A percentile compares a stretch with the other conserved stretches of the same genome.
Evolutionary conservation across 805 yeast genomes (phyloP).

Genomic region (Teunomyces kruisii): DNA sequence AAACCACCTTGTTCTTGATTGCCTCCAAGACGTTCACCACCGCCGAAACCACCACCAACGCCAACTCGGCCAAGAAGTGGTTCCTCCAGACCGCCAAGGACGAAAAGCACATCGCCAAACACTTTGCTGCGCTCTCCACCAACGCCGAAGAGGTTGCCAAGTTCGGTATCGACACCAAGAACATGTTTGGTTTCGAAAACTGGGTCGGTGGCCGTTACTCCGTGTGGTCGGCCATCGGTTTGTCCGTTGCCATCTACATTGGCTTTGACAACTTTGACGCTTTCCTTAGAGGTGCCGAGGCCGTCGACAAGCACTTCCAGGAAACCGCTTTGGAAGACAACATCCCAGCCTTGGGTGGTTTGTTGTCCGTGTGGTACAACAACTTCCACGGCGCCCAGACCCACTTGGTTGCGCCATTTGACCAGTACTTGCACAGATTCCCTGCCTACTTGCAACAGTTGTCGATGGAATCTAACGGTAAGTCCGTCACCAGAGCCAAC

Average conservation of each 20-base stretch:
- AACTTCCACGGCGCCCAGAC: constrained; percentile 98
- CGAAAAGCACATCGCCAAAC: constrained; percentile 81
- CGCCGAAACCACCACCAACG: constrained; percentile 96
- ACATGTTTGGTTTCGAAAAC: constrained; percentile 97
- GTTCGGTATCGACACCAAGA: constrained; percentile 95
- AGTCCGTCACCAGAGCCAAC: constrained; percentile 91
- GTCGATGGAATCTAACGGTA: constrained; percentile 99
- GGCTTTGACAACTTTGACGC: constrained; percentile 93
- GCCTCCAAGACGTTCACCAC: constrained; percentile 99
- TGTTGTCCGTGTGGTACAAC: constrained; percentile 96
- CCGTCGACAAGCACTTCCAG: constrained; percentile 88
- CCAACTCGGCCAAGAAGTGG: constrained; percentile 94
- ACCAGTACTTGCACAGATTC: constrained; percentile 98
- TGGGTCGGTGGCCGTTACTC: constrained; percentile 99
- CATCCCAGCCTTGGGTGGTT: constrained; percentile 92
- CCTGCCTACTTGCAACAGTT: constrained; percentile 99
- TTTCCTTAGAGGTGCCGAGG: constrained; percentile 96
- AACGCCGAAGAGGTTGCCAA: constrained; percentile 87
- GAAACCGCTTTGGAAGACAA: constrained; percentile 84
- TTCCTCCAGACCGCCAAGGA: constrained; percentile 74
- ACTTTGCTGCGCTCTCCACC: constrained; percentile 95
- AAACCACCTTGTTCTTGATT: constrained; percentile 87
- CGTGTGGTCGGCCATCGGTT: constrained; percentile 99
- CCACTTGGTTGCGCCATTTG: constrained; percentile 97
- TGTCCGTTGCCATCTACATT: constrained; percentile 90